Evolutionary conservation across 2,329 filamentous ascomycete genomes (phyloP).

Genomic region (Phaeomoniella chlamydospora): DNA sequence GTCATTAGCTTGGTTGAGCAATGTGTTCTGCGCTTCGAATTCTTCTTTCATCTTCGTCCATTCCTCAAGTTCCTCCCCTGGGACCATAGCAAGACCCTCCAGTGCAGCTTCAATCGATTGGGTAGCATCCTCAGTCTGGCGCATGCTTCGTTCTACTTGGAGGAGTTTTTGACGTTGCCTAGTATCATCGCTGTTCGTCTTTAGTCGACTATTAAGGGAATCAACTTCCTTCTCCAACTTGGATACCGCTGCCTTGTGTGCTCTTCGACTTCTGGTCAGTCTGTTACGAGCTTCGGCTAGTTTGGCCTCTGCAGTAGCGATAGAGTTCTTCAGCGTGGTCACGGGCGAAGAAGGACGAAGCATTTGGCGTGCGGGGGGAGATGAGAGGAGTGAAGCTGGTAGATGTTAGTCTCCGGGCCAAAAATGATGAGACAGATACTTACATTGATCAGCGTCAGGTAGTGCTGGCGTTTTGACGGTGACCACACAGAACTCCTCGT

Average conservation of each 20-base stretch:
- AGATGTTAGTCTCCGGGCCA: constrained; percentile 7
- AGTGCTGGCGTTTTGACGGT: constrained; percentile 49
- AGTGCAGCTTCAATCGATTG: constrained; percentile 38
- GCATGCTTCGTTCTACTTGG: constrained; percentile 48
- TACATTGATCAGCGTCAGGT: constrained; percentile 44
- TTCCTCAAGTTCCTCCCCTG: constrained; percentile 39
- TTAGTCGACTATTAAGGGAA: constrained; percentile 40
- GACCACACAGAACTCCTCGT: constrained; percentile 42
- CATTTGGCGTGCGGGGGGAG: constrained; percentile 39
- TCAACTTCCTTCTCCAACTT: constrained; percentile 49
- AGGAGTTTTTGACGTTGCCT: constrained; percentile 46
- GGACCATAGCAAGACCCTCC: constrained; percentile 39
- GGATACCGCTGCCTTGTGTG: constrained; percentile 43
- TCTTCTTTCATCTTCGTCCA: constrained; percentile 36
- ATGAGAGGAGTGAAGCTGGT: constrained; percentile 19
- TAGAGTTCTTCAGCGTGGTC: constrained; percentile 51
- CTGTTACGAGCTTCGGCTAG: constrained; percentile 44
- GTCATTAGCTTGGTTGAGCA: constrained; percentile 33
- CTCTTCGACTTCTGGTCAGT: constrained; percentile 44
- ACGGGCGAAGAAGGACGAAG: constrained; percentile 49
- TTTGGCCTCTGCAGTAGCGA: constrained; percentile 45
- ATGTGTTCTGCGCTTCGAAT: constrained; percentile 39
- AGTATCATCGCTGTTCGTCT: constrained; percentile 46
- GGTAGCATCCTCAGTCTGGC: constrained; percentile 49
- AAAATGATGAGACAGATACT: constrained; percentile 11